Evolutionary conservation across 2,329 filamentous ascomycete genomes (phyloP), one percentile per base, ranked within the genome.

Genomic region (Neobulgaria alba): DNA sequence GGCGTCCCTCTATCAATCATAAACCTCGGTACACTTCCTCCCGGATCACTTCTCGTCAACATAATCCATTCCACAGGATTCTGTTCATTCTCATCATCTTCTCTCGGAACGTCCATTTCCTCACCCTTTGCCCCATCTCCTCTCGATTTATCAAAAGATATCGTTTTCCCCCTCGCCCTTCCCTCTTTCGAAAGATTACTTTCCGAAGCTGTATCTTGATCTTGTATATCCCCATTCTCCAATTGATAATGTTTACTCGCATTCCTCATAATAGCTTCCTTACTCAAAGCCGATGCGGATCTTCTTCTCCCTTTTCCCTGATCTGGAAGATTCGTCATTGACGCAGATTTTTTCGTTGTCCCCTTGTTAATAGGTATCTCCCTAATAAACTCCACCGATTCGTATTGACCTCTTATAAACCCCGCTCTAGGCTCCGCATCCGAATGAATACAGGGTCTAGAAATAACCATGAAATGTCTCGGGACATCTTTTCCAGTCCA

Each of bases 351-450:
- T 21, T 63, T 64, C 7, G 7, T 7, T 7, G 7, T 26, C 8
- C 65, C 63, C 18, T 49, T 47, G 3, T 64, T 59, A 8, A 79
- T 58, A 1, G 80, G 82, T 10, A 95, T 73, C 62, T 96, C 89
- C 36, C 89, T 73, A 42, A 95, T 89, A 50, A 95, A 72, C 62
- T 96, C 90, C 12, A 95, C 82, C 1, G 85, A 93, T 65, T 95
- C 89, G 54, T 95, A 96, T 48, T 80, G 72, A 3, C 89, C 90
- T 30, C 87, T 74, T 36, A 95, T 85, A 58, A 82, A 90, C 12
- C 85, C 85, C 43, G 75, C 65, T 8, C 82, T 71, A 10, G 73
- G 71, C 15, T 81, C 79, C 23, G 83, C 81, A 43, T 86, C 77
- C 0, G 81, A 78, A 58, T 95, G 88, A 15, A 73, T 63, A 55